Evolutionary conservation across 257 asterid species (phyloP).

Genomic region (Solanum neorickii): DNA sequence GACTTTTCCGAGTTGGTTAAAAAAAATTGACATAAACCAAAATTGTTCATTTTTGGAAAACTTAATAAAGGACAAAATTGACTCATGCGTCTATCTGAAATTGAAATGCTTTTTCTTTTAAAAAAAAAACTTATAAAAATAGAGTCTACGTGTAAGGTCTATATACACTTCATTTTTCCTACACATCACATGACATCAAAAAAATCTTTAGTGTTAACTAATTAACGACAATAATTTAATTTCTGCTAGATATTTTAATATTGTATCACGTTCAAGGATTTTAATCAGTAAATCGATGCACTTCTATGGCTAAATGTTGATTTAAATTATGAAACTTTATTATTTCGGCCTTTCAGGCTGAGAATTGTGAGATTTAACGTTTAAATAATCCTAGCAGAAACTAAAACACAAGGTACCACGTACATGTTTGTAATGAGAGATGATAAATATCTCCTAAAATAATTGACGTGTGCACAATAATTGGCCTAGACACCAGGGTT

Average conservation of each 20-base stretch:
- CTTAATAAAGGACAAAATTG: neutral
- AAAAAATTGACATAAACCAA: neutral
- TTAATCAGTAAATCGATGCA: neutral
- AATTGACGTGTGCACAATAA: neutral
- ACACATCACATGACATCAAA: neutral
- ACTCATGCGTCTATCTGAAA: no score
- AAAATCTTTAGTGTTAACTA: rapidly evolving
- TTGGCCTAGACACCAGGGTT: no score
- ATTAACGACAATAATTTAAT: neutral
- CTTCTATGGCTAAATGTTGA: neutral
- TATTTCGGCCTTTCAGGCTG: neutral
- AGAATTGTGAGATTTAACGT: no score
- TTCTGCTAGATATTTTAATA: rapidly evolving
- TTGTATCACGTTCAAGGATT: neutral
- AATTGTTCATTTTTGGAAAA: neutral
- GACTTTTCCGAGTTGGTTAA: neutral
- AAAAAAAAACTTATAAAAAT: no score
- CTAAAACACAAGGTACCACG: no score
- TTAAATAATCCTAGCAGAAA: no score
- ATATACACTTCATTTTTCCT: rapidly evolving
- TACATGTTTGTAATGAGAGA: no score
- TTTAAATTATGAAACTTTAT: neutral
- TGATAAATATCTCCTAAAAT: no score
- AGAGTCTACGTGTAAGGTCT: neutral
- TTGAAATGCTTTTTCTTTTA: no score